phyloP scores from a whole-genome alignment of 2,329 filamentous ascomycete species.

The Aspergillus brasiliensis region DNA sequence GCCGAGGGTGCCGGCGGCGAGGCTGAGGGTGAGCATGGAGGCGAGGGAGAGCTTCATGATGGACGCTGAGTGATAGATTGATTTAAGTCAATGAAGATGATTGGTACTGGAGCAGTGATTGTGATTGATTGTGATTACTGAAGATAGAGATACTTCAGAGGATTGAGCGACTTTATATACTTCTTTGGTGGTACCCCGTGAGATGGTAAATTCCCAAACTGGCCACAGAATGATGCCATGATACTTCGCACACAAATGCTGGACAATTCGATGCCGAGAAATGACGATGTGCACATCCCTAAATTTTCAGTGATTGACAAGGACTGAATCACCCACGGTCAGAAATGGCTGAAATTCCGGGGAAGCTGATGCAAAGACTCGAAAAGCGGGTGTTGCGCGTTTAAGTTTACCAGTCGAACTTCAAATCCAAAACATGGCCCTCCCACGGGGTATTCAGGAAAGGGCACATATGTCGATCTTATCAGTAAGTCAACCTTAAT shows the following conservation, averaged over 20 bases:
- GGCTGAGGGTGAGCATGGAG: conserved; percentile 7
- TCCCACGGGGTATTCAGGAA: too few species aligned
- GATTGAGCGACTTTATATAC: neutral
- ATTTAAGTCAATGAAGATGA: too few species aligned
- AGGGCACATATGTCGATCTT: too few species aligned
- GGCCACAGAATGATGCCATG: neutral
- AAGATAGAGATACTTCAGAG: neutral
- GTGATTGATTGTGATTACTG: neutral
- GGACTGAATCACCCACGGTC: neutral
- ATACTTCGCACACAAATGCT: neutral
- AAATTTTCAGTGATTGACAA: conserved; percentile 1
- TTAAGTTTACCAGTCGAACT: neutral
- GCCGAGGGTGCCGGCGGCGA: conserved; percentile 13
- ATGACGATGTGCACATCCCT: neutral
- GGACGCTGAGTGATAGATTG: neutral
- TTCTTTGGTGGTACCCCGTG: neutral
- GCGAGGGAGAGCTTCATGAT: conserved; percentile 15
- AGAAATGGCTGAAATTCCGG: neutral
- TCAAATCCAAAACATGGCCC: neutral
- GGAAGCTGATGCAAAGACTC: neutral
- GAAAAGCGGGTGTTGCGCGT: neutral
- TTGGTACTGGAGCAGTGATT: neutral
- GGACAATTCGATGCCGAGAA: neutral
- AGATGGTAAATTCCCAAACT: neutral
- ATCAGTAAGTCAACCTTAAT: too few species aligned